Conservation (phyloP, 257 asterid genomes). For the Perilla frutescens region DNA sequence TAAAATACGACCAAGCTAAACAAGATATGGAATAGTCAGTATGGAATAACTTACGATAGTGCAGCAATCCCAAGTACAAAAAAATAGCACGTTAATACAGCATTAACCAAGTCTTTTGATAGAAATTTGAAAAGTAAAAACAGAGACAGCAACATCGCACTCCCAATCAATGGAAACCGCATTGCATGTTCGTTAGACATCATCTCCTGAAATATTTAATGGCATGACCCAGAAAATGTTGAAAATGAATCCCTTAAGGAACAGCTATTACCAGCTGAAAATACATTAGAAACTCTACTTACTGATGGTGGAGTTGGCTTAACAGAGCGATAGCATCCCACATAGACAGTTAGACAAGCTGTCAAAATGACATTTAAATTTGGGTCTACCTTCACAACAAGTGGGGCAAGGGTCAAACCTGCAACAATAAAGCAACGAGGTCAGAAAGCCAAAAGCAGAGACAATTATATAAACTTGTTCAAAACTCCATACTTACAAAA, state of each 20-base stretch:
- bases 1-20: background rate
- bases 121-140: slow-evolving; percentile 94
- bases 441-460: slow-evolving; percentile 21
- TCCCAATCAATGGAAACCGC: slow-evolving; percentile 96
- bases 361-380: slow-evolving; percentile 86
- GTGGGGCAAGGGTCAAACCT: slow-evolving; percentile 93
- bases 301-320: slow-evolving; percentile 95
- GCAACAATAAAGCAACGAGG: slow-evolving; percentile 33
- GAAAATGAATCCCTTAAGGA: background rate
- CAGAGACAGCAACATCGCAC: slow-evolving; percentile 92
- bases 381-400: slow-evolving; percentile 88
- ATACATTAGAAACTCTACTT: slow-evolving; percentile 41
- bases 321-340: slow-evolving; percentile 88
- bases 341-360: slow-evolving; percentile 88
- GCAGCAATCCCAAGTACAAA: slow-evolving; percentile 92
- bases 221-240: slow-evolving; percentile 15
- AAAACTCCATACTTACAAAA: background rate
- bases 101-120: slow-evolving; percentile 98
- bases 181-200: slow-evolving; percentile 98
- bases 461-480: background rate
- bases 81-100: slow-evolving; percentile 91
- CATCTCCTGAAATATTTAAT: slow-evolving; percentile 69
- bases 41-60: slow-evolving; percentile 79
- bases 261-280: slow-evolving; percentile 20
- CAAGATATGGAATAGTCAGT: slow-evolving; percentile 35